Evolutionary conservation across 306 rosid species (phyloP), one percentile per base, ranked within the genome.

Genomic region (Trifolium dubium): DNA sequence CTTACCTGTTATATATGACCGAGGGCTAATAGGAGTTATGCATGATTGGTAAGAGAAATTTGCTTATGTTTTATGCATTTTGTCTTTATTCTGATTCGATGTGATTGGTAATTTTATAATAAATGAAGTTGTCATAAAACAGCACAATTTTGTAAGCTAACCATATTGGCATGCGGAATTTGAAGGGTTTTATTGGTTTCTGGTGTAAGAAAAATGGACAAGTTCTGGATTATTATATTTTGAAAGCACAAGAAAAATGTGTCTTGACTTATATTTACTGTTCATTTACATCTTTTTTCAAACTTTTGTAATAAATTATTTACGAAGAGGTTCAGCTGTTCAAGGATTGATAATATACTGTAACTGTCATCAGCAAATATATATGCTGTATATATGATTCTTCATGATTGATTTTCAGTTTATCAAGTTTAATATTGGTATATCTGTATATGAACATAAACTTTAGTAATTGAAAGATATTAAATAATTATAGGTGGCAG

Each of bases 1-100:
- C 51, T 80, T 93, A 84, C 97, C 97, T 37, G 93, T 88, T 55
- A 67, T 91, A 70, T 91, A 89, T 77, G 98, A 93, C 75, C 96
- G 94, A 14, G 98, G 98, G 70, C 91, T 88, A 60, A 77, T 89
- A 46, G 98, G 98, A 69, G 90, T 91, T 70, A 80, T 83, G 88
- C 98, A 93, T 73, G 97, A 93, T 71, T 93, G 98, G 98, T 93
- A 89, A n/a, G 88, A 59, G 40, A 66, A 63, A 10, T 23, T 47
- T 50, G 64, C 65, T 60, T 46, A 23, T 56, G 10, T 67, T 67
- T 58, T 70, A 74, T 35, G 58, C n/a, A 47, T 32, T 43, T 41
- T 71, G 37, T 49, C 72, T 62, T 62, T 65, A 60, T 49, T 66
- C 31, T 9, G 18, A 11, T 54, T 54, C 32, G 19, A 46, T 73